Base-by-base conservation (phyloP, 2,329 filamentous ascomycete species). In the Colletotrichum plurivorum region DNA sequence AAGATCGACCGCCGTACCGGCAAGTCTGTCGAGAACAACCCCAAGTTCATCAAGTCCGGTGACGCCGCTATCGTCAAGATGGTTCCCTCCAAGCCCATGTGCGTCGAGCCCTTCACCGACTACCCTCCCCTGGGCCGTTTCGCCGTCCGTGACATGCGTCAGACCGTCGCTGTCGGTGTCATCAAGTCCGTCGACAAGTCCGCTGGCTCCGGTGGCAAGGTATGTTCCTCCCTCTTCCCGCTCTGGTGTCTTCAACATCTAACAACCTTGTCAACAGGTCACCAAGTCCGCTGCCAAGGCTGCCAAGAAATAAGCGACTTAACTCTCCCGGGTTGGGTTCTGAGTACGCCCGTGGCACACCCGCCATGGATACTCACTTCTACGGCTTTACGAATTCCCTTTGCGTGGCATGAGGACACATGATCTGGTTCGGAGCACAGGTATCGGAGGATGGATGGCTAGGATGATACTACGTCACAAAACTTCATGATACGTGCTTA, bases 11-110 rank as follows among this genome's bases (percentile, higher is more conserved):
- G 96, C 88, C 96, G 96, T 94, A 98, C 96, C 84, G 96, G 96
- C 85, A 99, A 99, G 92, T 93, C 95, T 77, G 90, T 94, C 82
- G 96, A 99, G 88, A 82, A 88, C 84, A 84, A 82, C 82, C 96
- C 96, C 88, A 99, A 99, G 93, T 98, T 98, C 92, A 95, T 99
- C 94, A 99, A 99, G 94, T 98, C 95, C 81, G 96, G 96, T 93
- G 96, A 99, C 86, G 95, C 96, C 78, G 95, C 95, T 86, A 99
- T 99, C 88, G 96, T 99, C 89, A 98, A 98, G 94, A 98, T 99
- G 96, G 84, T 98, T 90, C 96, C 96, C 84, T 98, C 95, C 89
- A 99, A 99, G 95, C 96, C 96, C 84, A 99, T 99, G 96, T 99
- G 96, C 87, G 96, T 99, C 86, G 96, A 99, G 94, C 89, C 96